Conservation (phyloP, 768 basidiomycete genomes). For the Cystofilobasidium macerans region DNA sequence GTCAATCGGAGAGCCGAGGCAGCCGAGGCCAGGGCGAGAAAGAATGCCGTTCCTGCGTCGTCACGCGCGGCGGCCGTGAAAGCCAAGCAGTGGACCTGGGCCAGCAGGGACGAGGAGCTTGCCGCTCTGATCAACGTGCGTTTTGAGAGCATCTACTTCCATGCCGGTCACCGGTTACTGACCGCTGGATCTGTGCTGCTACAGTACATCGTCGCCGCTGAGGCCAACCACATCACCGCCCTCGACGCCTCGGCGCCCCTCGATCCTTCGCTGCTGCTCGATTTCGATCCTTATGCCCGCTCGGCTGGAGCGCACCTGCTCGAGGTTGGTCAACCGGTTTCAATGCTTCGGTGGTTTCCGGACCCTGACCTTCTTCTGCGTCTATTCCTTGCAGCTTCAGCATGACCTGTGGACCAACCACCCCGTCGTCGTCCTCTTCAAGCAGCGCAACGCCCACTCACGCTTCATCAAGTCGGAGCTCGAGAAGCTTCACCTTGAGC, state of each 20-base stretch:
- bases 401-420: conserved; percentile 9
- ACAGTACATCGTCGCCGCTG: conserved; percentile 57
- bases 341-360: background rate
- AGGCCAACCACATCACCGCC: conserved; percentile 62
- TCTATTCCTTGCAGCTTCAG: background rate
- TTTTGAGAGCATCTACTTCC: background rate
- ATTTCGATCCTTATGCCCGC: conserved; percentile 63
- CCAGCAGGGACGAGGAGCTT: conserved; percentile 14
- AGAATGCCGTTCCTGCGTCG: background rate
- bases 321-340: background rate
- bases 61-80: background rate
- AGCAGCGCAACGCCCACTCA: conserved; percentile 49
- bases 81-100: background rate
- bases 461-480: conserved; percentile 33
- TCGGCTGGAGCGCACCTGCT: conserved; percentile 43
- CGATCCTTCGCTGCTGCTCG: conserved; percentile 69
- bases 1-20: background rate
- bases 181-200: background rate
- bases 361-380: background rate
- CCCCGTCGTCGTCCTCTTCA: conserved; percentile 53
- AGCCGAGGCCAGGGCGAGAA: background rate
- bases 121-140: conserved; percentile 9
- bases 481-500: conserved; percentile 48
- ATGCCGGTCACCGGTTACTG: too few relatives aligned
- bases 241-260: conserved; percentile 51